phyloP scores from a whole-genome alignment of 1,284 basidiomycete species.

The Ceraceosorus guamensis region DNA sequence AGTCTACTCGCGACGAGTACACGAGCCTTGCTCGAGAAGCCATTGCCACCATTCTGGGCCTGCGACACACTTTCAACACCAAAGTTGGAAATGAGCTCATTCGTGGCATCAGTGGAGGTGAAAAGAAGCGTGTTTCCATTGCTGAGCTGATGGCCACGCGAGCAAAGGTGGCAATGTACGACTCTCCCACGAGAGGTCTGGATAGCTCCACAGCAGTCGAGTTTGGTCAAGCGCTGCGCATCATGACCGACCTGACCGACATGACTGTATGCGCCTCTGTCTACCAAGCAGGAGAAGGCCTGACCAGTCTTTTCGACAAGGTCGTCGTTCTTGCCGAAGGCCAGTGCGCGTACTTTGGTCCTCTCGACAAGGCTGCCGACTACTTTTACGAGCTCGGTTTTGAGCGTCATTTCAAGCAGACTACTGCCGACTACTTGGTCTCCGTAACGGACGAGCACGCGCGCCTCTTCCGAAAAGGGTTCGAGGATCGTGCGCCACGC shows the following conservation, averaged over 20 bases:
- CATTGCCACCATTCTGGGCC: conserved; percentile 33
- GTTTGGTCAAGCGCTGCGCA: conserved; percentile 32
- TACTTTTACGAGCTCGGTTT: conserved; percentile 40
- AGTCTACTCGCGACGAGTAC: conserved; percentile 12
- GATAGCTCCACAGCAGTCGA: conserved; percentile 39
- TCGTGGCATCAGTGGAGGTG: conserved; percentile 52
- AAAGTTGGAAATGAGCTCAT: conserved; percentile 47
- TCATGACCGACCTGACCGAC: conserved; percentile 25
- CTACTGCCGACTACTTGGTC: conserved; percentile 45
- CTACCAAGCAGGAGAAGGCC: conserved; percentile 39
- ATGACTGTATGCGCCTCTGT: conserved; percentile 19
- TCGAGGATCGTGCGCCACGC: conserved; percentile 27
- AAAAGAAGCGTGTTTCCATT: conserved; percentile 39
- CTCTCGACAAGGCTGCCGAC: conserved; percentile 19
- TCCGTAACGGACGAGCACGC: conserved; percentile 51
- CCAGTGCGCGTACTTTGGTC: conserved; percentile 46
- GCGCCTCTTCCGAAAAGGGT: conserved; percentile 46
- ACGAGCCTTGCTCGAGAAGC: conserved; percentile 42
- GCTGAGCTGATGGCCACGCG: conserved; percentile 48
- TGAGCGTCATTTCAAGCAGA: conserved; percentile 51
- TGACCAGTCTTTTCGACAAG: conserved; percentile 41
- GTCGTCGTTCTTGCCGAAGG: conserved; percentile 36
- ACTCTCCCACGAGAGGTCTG: conserved; percentile 41
- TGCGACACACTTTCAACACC: conserved; percentile 40
- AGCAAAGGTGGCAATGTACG: conserved; percentile 33